Conservation (phyloP, 202 grass and related monocot genomes). For the Schoenoplectus tabernaemontani region DNA sequence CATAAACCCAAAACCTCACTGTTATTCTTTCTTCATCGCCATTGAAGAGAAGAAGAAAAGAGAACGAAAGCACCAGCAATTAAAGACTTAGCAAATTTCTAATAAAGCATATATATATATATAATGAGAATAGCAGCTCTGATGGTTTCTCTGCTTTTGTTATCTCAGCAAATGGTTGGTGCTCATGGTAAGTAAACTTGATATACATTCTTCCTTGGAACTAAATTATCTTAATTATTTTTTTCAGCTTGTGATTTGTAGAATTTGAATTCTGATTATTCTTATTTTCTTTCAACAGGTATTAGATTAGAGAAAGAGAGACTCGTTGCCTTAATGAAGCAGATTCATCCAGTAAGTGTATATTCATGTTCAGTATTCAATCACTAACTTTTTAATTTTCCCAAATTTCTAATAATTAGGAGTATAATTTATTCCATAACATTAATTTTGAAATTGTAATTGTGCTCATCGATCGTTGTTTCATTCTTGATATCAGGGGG, state of each 20-base stretch:
- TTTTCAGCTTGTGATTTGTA: neutral
- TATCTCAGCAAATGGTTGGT: neutral
- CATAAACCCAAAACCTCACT: neutral
- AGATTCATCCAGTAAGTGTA: conserved; percentile 33
- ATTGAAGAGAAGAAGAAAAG: neutral
- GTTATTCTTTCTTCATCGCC: neutral
- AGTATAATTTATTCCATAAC: neutral
- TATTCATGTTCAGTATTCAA: too few relatives aligned
- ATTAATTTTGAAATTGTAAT: neutral
- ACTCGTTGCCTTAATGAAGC: conserved; percentile 16
- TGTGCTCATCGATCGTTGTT: neutral
- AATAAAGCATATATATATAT: neutral
- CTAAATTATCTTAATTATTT: neutral
- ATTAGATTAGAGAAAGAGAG: conserved; percentile 47
- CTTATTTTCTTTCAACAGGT: conserved; percentile 1
- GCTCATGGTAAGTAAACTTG: too few relatives aligned
- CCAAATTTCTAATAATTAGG: neutral
- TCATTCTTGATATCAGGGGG: neutral
- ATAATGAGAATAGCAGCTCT: conserved; percentile 19
- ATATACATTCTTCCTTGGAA: too few relatives aligned
- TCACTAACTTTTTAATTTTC: neutral
- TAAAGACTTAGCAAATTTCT: neutral
- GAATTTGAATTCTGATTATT: neutral
- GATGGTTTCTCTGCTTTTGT: conserved; percentile 5
- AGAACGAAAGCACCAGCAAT: neutral